A percentile compares a stretch with the other conserved stretches of the same genome.
Conservation (phyloP, 208 protist genomes). For the Strigomonas galati region DNA sequence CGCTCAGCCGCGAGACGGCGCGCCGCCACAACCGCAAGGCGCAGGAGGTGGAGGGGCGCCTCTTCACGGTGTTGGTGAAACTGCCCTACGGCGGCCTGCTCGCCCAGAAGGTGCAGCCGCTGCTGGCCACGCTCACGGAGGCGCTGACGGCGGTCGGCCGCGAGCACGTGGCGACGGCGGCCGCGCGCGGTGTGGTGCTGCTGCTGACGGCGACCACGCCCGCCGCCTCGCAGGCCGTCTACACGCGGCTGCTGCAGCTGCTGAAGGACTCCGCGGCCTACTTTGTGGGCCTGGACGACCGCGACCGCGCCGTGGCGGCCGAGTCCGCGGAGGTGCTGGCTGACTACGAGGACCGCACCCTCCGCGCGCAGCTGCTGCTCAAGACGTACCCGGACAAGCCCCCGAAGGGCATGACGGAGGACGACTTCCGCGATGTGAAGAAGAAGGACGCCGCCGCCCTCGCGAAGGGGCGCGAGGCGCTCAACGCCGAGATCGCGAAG, state of each 20-base stretch:
- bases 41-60: slow-evolving; percentile 9
- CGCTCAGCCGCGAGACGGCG: slow-evolving; percentile 13
- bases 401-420: slow-evolving; percentile 80
- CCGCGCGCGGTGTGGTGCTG: slow-evolving; percentile 68
- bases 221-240: slow-evolving; percentile 32
- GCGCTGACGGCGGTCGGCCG: slow-evolving; percentile 17
- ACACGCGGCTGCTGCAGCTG: slow-evolving; percentile 31
- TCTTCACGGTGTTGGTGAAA: slow-evolving; percentile 28
- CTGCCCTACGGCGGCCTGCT: slow-evolving; percentile 38
- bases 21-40: slow-evolving; percentile 10
- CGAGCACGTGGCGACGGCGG: slow-evolving; percentile 52
- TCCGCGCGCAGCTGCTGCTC: slow-evolving; percentile 70
- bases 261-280: slow-evolving; percentile 41
- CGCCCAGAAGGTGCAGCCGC: slow-evolving; percentile 31
- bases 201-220: slow-evolving; percentile 43
- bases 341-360: slow-evolving; percentile 51
- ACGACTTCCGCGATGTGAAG: slow-evolving; percentile 84
- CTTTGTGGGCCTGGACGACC: slow-evolving; percentile 49
- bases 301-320: slow-evolving; percentile 74
- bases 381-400: slow-evolving; percentile 74
- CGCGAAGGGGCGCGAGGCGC: slow-evolving; percentile 59
- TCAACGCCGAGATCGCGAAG: slow-evolving; percentile 60
- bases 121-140: slow-evolving; percentile 37
- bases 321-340: slow-evolving; percentile 38
- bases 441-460: slow-evolving; percentile 70